Percentiles rank a stretch among this genome's conserved stretches.
phyloP scores from a whole-genome alignment of 208 protist genomes.

The Leishmania aethiopica region DNA sequence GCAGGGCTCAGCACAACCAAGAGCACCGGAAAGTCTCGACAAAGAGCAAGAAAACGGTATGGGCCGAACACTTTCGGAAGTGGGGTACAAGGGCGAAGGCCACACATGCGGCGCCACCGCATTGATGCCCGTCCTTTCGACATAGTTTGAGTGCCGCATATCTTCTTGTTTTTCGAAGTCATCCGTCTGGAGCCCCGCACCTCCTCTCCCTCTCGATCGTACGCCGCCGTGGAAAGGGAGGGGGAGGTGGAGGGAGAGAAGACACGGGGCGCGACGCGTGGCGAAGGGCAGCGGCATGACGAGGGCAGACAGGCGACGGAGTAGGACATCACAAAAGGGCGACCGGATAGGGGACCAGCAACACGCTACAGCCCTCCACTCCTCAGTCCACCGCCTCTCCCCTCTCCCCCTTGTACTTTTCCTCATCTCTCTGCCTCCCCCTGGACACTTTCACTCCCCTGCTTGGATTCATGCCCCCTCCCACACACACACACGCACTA shows the following conservation, averaged over 20 bases:
- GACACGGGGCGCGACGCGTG: neutral
- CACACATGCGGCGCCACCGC: neutral
- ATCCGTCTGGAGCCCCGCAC: neutral
- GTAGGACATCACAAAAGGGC: neutral
- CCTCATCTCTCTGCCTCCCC: neutral
- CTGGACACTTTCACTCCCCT: neutral
- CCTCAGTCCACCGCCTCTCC: neutral
- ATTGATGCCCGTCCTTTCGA: neutral
- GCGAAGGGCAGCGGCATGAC: neutral
- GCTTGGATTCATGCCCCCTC: neutral
- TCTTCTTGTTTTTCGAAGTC: neutral
- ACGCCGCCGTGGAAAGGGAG: neutral
- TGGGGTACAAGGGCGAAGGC: neutral
- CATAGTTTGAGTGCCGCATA: neutral
- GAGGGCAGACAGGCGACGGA: neutral
- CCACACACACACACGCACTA: neutral
- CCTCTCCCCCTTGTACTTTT: neutral
- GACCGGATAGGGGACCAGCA: neutral
- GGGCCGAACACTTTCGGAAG: neutral
- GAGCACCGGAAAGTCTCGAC: neutral
- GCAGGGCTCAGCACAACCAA: neutral
- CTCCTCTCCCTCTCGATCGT: neutral
- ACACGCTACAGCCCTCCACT: neutral
- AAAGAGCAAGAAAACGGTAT: neutral
- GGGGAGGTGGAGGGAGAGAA: neutral